Evolutionary conservation across 2,329 filamentous ascomycete species (phyloP).

Genomic region (Tolypocladium cylindrosporum): DNA sequence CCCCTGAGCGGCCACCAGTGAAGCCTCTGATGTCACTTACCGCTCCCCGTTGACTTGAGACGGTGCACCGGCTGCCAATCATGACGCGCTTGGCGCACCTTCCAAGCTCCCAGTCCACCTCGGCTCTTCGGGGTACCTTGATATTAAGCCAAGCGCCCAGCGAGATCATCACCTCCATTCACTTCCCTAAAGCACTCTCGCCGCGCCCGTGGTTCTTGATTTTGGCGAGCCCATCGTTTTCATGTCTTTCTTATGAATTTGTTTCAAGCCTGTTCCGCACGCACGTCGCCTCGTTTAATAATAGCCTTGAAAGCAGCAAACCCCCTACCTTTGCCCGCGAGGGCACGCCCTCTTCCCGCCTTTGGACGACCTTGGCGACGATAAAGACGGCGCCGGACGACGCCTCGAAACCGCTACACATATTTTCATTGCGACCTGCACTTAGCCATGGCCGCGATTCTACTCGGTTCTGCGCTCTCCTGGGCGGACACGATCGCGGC

Average conservation of each 20-base stretch:
- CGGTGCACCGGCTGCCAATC: background rate
- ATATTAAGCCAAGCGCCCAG: background rate
- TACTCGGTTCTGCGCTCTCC: background rate
- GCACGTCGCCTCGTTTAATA: background rate
- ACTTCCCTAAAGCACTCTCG: background rate
- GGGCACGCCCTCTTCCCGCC: background rate
- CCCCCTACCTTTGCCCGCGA: background rate
- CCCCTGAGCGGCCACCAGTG: slow-evolving; percentile 26
- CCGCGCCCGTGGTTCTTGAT: background rate
- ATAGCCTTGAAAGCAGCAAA: background rate
- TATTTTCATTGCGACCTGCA: background rate
- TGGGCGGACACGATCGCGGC: background rate
- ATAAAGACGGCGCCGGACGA: background rate
- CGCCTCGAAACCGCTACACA: background rate
- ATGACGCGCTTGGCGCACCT: background rate
- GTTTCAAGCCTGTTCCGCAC: background rate
- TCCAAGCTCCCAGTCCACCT: background rate
- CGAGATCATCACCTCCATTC: background rate
- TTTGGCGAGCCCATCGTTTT: background rate
- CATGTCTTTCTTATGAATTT: background rate
- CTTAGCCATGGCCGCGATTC: background rate
- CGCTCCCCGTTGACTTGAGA: background rate
- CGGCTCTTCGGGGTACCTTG: background rate
- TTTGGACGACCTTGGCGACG: background rate
- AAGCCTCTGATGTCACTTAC: slow-evolving; percentile 26